Percentiles rank a stretch among this genome's conserved stretches.
phyloP scores from a whole-genome alignment of 495 filamentous ascomycete species.

The Aspergillus carlsbadensis region DNA sequence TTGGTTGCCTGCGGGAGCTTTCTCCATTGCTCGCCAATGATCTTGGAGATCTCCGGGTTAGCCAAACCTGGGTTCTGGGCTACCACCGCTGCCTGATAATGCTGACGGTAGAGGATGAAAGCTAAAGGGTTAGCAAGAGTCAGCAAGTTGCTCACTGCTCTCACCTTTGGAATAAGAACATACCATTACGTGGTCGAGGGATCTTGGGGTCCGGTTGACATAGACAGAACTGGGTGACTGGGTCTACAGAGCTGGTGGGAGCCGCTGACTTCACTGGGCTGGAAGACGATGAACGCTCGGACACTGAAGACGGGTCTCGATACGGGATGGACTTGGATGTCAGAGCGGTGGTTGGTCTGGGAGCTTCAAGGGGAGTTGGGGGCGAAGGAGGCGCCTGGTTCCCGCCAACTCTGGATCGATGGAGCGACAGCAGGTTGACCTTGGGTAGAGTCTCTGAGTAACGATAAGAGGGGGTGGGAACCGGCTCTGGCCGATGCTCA shows the following conservation, averaged over 20 bases:
- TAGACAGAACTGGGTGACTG: slow-evolving; percentile 71
- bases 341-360: slow-evolving; percentile 14
- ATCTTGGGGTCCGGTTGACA: slow-evolving; percentile 94
- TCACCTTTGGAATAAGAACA: slow-evolving; percentile 33
- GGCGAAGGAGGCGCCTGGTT: slow-evolving; percentile 19
- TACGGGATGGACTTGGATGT: slow-evolving; percentile 20
- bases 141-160: neutral
- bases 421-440: slow-evolving; percentile 32
- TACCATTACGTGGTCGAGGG: slow-evolving; percentile 92
- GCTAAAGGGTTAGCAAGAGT: slow-evolving; percentile 49
- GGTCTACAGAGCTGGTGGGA: slow-evolving; percentile 24
- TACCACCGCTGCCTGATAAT: slow-evolving; percentile 81
- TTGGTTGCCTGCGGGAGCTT: slow-evolving; percentile 72
- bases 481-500: slow-evolving; percentile 14
- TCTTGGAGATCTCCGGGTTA: slow-evolving; percentile 97
- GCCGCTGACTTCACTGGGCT: slow-evolving; percentile 33
- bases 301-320: slow-evolving; percentile 30
- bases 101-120: slow-evolving; percentile 96
- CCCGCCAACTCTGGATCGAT: slow-evolving; percentile 22
- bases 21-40: slow-evolving; percentile 93
- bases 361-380: slow-evolving; percentile 14
- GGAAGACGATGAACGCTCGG: slow-evolving; percentile 32
- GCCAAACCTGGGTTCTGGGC: slow-evolving; percentile 82
- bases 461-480: slow-evolving; percentile 15
- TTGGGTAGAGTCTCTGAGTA: slow-evolving; percentile 30